Conservation (phyloP, 2,329 filamentous ascomycete genomes). For the Leptographium wingfieldii region DNA sequence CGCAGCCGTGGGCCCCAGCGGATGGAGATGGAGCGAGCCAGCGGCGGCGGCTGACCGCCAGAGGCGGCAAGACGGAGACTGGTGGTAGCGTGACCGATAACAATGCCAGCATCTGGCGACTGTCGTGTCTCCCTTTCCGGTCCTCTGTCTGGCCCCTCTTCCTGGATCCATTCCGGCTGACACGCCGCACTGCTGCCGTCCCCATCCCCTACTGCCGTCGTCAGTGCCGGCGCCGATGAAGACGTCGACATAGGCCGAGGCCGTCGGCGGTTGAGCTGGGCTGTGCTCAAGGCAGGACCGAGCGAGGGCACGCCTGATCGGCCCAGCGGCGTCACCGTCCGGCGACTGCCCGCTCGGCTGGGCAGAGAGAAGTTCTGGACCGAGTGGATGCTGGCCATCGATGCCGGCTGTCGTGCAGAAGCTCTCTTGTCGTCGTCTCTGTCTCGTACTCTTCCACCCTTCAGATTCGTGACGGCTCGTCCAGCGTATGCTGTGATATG, state of each 20-base stretch:
- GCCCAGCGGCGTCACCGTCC: neutral
- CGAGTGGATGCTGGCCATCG: conserved; percentile 3
- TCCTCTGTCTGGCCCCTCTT: too few species aligned
- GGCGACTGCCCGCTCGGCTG: neutral
- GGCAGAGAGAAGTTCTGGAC: conserved; percentile 12
- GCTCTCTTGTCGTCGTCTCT: neutral
- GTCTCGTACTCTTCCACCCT: too few species aligned
- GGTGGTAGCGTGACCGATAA: too few species aligned
- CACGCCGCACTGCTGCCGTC: too few species aligned
- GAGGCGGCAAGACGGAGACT: too few species aligned
- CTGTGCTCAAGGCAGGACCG: too few species aligned
- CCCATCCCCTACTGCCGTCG: neutral
- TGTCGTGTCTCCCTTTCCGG: too few species aligned
- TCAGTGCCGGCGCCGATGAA: conserved; percentile 9
- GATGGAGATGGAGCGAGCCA: conserved; percentile 6
- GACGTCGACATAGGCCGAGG: conserved; percentile 10
- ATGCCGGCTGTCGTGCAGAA: neutral
- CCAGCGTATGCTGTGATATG: too few species aligned
- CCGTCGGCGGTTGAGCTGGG: neutral
- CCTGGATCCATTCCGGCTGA: too few species aligned
- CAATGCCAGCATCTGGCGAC: too few species aligned
- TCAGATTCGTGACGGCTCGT: too few species aligned
- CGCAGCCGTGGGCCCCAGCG: conserved; percentile 7
- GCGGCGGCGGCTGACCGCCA: neutral
- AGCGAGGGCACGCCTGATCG: too few species aligned